Evolutionary conservation across 805 yeast genomes (phyloP).

Genomic region (Yamadazyma akitaensis): DNA sequence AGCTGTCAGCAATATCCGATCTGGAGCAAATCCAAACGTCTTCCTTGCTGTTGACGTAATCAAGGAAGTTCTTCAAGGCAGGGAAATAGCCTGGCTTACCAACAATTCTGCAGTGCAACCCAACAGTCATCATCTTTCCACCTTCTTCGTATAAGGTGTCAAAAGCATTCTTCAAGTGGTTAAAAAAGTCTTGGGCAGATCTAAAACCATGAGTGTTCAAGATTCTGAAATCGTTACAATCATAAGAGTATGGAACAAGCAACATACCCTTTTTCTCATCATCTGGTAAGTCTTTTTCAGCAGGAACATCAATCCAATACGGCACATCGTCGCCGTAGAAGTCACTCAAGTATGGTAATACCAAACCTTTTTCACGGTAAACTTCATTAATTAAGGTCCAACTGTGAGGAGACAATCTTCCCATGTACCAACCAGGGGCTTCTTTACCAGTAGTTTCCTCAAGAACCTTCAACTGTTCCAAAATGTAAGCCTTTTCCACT

Average conservation of each 20-base stretch:
- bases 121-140: conserved; percentile 18
- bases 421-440: conserved; percentile 16
- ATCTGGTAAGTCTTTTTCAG: conserved; percentile 14
- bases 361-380: conserved; percentile 13
- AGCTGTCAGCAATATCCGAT: conserved; percentile 14
- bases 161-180: conserved; percentile 33
- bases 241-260: conserved; percentile 22
- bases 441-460: conserved; percentile 12
- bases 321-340: conserved; percentile 18
- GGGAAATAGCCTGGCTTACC: conserved; percentile 15
- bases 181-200: conserved; percentile 21
- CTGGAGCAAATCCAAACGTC: conserved; percentile 17
- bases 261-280: conserved; percentile 21
- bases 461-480: conserved; percentile 12
- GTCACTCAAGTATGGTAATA: conserved; percentile 15
- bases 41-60: conserved; percentile 13
- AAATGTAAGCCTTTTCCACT: conserved; percentile 15
- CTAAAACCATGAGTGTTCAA: conserved; percentile 21
- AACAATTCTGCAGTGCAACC: conserved; percentile 15
- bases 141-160: conserved; percentile 20
- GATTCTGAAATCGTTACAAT: conserved; percentile 23
- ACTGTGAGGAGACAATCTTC: conserved; percentile 16
- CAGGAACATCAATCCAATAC: conserved; percentile 16
- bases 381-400: conserved; percentile 14
- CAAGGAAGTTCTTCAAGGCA: conserved; percentile 15